These are phyloP conservation scores for Ophiocordyceps sinensis DNA, from an alignment of 2,329 filamentous ascomycete species.

Conservation along the genomic window DNA sequence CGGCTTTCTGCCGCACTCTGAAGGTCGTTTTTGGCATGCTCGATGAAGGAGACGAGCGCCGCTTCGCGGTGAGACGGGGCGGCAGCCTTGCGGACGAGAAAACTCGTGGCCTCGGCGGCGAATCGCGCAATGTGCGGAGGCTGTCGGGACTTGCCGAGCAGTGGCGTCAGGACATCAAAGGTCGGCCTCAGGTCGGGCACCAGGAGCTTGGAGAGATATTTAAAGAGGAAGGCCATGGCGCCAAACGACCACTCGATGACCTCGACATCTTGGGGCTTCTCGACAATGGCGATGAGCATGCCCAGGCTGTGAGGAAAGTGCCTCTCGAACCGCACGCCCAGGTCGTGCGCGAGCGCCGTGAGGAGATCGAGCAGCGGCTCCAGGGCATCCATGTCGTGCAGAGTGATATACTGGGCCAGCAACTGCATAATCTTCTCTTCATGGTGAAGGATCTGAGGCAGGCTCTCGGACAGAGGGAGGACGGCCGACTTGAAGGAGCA, in stretches of 20 bases:
- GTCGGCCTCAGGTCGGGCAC: constrained; percentile 76
- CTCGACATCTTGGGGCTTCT: constrained; percentile 61
- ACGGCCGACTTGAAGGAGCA: constrained; percentile 62
- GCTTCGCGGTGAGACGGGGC: constrained; percentile 61
- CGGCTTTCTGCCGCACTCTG: constrained; percentile 34
- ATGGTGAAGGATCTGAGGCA: constrained; percentile 85
- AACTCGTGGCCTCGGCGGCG: constrained; percentile 88
- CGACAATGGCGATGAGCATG: constrained; percentile 64
- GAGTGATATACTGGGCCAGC: constrained; percentile 61
- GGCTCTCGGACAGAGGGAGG: constrained; percentile 67
- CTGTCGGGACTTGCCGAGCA: constrained; percentile 70
- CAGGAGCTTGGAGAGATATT: constrained; percentile 80
- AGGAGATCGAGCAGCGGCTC: constrained; percentile 82
- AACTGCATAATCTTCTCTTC: constrained; percentile 71
- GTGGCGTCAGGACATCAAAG: constrained; percentile 66
- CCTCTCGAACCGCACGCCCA: constrained; percentile 76
- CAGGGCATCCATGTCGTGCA: constrained; percentile 63
- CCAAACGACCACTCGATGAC: constrained; percentile 98
- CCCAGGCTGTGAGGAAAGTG: constrained; percentile 66
- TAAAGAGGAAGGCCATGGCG: constrained; percentile 89
- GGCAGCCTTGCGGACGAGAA: constrained; percentile 79
- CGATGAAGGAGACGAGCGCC: constrained; percentile 56
- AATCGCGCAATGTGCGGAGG: constrained; percentile 83
- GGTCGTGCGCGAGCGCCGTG: constrained; percentile 85
- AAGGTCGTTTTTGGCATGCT: constrained; percentile 59